phyloP scores from a whole-genome alignment of 352 stramenopile genomes.

The Globisporangium barbulae region DNA sequence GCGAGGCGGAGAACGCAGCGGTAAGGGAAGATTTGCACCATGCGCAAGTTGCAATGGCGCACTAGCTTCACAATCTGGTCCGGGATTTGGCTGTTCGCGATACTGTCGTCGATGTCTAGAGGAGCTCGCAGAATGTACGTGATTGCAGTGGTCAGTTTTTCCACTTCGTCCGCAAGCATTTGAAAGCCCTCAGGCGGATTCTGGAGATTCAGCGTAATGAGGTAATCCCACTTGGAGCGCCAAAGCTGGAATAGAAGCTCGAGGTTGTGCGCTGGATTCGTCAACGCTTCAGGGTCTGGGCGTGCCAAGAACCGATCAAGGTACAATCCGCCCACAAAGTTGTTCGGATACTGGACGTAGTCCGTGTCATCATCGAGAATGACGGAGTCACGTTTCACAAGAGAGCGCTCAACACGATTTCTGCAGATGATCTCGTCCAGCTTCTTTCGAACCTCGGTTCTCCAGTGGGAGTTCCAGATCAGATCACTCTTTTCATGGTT shows the following conservation, averaged over 20 bases:
- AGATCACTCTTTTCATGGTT: conserved; percentile 83
- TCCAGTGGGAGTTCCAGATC: conserved; percentile 78
- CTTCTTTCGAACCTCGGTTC: conserved; percentile 72
- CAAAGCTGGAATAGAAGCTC: conserved; percentile 73
- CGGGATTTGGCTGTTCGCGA: conserved; percentile 62
- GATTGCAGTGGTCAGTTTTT: conserved; percentile 72
- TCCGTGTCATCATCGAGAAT: conserved; percentile 64
- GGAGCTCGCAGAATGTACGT: conserved; percentile 62
- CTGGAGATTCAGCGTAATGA: conserved; percentile 63
- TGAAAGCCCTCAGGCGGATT: conserved; percentile 55
- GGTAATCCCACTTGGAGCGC: conserved; percentile 47
- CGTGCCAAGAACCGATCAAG: conserved; percentile 69
- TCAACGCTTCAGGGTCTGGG: conserved; percentile 68
- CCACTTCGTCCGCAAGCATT: conserved; percentile 43
- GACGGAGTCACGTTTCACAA: conserved; percentile 78
- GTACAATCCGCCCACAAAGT: conserved; percentile 74
- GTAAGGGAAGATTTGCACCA: conserved; percentile 73
- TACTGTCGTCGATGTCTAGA: conserved; percentile 65
- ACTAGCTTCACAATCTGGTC: conserved; percentile 73
- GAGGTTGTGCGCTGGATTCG: conserved; percentile 75
- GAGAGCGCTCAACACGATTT: conserved; percentile 66
- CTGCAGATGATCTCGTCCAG: conserved; percentile 76
- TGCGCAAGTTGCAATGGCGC: conserved; percentile 68
- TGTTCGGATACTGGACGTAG: conserved; percentile 52
- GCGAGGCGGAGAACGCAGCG: conserved; percentile 60